These are phyloP conservation scores for Gelatoporia subvermispora DNA, from an alignment of 768 basidiomycete genomes.

Conservation along the genomic window DNA sequence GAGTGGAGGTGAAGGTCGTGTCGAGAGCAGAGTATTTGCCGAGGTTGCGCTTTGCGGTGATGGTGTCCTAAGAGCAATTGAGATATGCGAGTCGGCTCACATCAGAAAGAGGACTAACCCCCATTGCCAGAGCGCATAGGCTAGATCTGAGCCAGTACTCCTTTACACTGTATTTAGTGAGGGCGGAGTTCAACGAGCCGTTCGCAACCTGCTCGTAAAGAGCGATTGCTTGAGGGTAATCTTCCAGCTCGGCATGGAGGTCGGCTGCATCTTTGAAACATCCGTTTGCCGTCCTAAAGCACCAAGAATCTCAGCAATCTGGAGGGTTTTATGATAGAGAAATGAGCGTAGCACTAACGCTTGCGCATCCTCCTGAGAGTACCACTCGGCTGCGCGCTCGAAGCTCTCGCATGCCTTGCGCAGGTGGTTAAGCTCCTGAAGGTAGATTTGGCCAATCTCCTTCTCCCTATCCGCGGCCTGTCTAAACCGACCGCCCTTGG, in stretches of 20 bases:
- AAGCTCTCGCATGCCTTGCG: conserved; percentile 88
- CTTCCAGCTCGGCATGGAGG: conserved; percentile 82
- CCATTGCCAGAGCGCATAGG: conserved; percentile 84
- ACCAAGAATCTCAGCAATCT: neutral
- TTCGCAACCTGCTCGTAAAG: conserved; percentile 89
- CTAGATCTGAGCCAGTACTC: conserved; percentile 91
- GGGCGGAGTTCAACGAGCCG: conserved; percentile 68
- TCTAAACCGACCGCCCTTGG: conserved; percentile 82
- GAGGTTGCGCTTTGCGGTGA: conserved; percentile 78
- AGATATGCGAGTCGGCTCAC: neutral
- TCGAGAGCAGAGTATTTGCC: conserved; percentile 78
- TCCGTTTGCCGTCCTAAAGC: conserved; percentile 83
- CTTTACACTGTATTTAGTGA: conserved; percentile 99
- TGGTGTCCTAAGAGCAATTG: conserved; percentile 59
- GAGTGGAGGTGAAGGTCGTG: conserved; percentile 77
- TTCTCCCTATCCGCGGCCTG: conserved; percentile 98
- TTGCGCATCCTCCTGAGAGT: conserved; percentile 92
- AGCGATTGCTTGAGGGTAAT: conserved; percentile 80
- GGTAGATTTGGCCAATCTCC: conserved; percentile 90
- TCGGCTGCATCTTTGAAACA: conserved; percentile 98
- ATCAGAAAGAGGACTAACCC: conserved; percentile 43
- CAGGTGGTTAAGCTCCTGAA: conserved; percentile 77
- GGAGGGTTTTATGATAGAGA: neutral
- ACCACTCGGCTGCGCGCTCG: conserved; percentile 92
- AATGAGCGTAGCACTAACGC: conserved; percentile 67